Evolutionary conservation across 441 rosid genomes (phyloP), one percentile per base, ranked within the genome.

Genomic region (Erodium chrysanthum): DNA sequence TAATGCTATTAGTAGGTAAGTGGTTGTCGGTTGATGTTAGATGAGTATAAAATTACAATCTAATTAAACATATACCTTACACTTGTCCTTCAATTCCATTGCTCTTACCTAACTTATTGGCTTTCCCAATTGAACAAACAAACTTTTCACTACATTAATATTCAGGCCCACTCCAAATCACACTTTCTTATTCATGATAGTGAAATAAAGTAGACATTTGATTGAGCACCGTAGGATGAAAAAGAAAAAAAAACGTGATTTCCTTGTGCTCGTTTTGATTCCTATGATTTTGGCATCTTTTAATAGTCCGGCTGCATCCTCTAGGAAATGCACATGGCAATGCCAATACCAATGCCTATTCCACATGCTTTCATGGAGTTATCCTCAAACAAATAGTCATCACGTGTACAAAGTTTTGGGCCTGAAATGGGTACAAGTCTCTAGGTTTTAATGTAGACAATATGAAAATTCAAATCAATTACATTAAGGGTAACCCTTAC

Each of bases 1-100:
- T 29, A 35, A 25, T 71, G 54, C 17, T 46, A 46, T 46, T 8
- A 73, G 14, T 75, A 50, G 35, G 65, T 48, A 18, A 27, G 5
- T 15, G 35, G 77, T 29, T 29, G 69, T 3, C 12, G 35, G 77
- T 29, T 29, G 69, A 48, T 73, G 77, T 33, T 22, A 33, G 54
- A 50, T 35, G 63, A 31, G 18, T 9, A 64, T 23, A 46, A 46
- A 46, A 46, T 46, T n/a, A 46, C 14, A 46, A 46, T 46, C 54
- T n/a, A 46, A 12, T n/a, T n/a, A 14, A 46, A 46, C 15, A 46
- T 14, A 46, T 12, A 46, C 54, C 6, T 46, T 46, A 46, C 15
- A 14, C 14, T 46, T 46, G 54, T 46, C 54, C 11, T 46, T 14
- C 5, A 2, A 46, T n/a, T 46, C 2, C 54, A 46, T 46, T 12